These are phyloP conservation scores for Gossypioides kirkii DNA, from an alignment of 345 rosid species.

Conservation along the genomic window DNA sequence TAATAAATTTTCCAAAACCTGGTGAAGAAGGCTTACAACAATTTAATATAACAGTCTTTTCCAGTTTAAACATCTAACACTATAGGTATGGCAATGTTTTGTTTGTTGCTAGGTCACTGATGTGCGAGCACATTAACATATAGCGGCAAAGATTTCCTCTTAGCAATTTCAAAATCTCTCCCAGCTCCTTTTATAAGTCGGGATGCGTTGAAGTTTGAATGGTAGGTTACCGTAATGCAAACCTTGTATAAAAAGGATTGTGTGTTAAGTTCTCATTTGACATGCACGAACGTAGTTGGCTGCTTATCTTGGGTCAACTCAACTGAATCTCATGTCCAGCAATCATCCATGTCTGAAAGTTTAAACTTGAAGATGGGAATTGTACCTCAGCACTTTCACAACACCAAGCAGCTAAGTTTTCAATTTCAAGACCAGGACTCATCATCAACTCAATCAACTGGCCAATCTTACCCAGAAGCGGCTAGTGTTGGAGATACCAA, in stretches of 20 bases:
- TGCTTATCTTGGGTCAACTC: conserved; percentile 43
- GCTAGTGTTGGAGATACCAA: conserved; percentile 42
- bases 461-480: conserved; percentile 60
- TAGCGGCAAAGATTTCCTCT: not conserved
- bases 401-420: conserved; percentile 42
- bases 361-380: conserved; percentile 48
- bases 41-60: not conserved
- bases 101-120: conserved; percentile 4
- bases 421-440: conserved; percentile 62
- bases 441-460: conserved; percentile 64
- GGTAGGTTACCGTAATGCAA: conserved; percentile 27
- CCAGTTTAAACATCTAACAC: not conserved
- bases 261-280: conserved; percentile 25
- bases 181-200: conserved; percentile 1
- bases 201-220: not conserved
- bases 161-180: conserved; percentile 14
- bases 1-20: not conserved
- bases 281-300: conserved; percentile 30
- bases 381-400: conserved; percentile 29
- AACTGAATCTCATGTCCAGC: conserved; percentile 23
- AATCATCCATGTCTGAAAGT: conserved; percentile 31
- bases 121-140: conserved; percentile 1
- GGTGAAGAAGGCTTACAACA: not conserved
- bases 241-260: conserved; percentile 38
- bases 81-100: conserved; percentile 4